phyloP scores from a whole-genome alignment of 805 yeast genomes.

The Torulaspora maleeae region DNA sequence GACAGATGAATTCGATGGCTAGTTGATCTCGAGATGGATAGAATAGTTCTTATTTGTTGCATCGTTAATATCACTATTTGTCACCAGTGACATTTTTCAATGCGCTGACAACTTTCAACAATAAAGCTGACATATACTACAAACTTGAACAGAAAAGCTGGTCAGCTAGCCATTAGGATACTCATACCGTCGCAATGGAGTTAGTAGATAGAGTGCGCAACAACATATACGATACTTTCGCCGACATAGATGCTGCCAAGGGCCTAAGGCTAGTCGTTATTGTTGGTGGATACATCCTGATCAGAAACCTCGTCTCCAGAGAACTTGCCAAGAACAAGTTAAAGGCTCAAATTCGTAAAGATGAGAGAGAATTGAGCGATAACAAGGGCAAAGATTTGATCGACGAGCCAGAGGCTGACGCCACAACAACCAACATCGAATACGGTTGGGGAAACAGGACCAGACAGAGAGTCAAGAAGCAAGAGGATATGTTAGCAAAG shows the following conservation, averaged over 20 bases:
- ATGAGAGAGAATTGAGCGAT: slow-evolving; percentile 27
- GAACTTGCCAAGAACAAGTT: slow-evolving; percentile 56
- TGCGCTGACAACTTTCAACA: neutral
- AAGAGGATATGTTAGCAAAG: slow-evolving; percentile 51
- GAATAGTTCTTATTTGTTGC: too few relatives aligned
- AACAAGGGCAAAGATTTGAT: slow-evolving; percentile 36
- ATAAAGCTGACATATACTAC: neutral
- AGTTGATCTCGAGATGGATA: too few relatives aligned
- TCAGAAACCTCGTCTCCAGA: slow-evolving; percentile 52
- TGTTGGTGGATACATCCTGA: slow-evolving; percentile 58
- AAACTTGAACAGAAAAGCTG: neutral
- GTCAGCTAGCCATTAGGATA: neutral
- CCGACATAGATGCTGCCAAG: slow-evolving; percentile 17
- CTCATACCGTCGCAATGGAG: slow-evolving; percentile 1
- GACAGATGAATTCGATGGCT: too few relatives aligned
- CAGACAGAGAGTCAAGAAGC: slow-evolving; percentile 52
- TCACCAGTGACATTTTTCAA: neutral
- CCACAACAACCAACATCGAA: slow-evolving; percentile 36
- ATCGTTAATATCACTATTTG: too few relatives aligned
- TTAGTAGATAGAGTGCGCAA: slow-evolving; percentile 15
- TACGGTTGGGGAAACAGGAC: slow-evolving; percentile 84
- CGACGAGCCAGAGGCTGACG: slow-evolving; percentile 37
- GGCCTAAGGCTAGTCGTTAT: slow-evolving; percentile 39
- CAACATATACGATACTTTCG: slow-evolving; percentile 20
- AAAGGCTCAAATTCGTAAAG: slow-evolving; percentile 44